Evolutionary conservation across 1,284 basidiomycete species (phyloP), one percentile per base, ranked within the genome.

Genomic region (Stereum hirsutum): DNA sequence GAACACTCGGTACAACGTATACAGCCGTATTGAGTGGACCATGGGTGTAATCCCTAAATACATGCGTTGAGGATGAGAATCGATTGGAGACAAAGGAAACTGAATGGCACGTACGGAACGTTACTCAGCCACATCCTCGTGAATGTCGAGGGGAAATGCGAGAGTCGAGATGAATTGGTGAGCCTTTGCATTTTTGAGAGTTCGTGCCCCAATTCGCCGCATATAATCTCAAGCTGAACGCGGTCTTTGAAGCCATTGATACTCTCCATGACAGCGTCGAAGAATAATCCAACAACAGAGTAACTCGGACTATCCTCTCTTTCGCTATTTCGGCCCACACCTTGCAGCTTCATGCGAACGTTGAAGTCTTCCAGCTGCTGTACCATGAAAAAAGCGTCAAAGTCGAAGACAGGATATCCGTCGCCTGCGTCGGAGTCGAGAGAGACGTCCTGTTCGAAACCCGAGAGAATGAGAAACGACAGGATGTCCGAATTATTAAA

Each of bases 1-100:
- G 57, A 6, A 64, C 43, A 20, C 49, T 53, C 2, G 57, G 52
- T 39, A 56, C 44, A 1, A 55, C 49, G 39, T 57, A 58, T 0
- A 61, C 41, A 0, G 57, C 52, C 5, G 53, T 57, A 34, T 56
- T 60, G 38, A 65, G 48, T 5, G 53, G 42, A 0, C 62, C 62
- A 40, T 61, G 51, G 0, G 58, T 61, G 40, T 64, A 64, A 46
- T 64, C 63, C 2, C 61, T 64, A 26, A n/a, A 1, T 32, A 25
- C 7, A n/a, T n/a, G n/a, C n/a, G n/a, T n/a, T n/a, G n/a, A n/a
- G n/a, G n/a, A n/a, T n/a, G n/a, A n/a, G n/a, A n/a, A n/a, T n/a
- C n/a, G n/a, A n/a, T n/a, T n/a, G n/a, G n/a, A n/a, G n/a, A n/a
- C n/a, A n/a, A n/a, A n/a, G n/a, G n/a, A n/a, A n/a, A n/a, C n/a